These are phyloP conservation scores for Raffaelea arxii DNA, from an alignment of 2,329 filamentous ascomycete genomes.

Conservation along the genomic window DNA sequence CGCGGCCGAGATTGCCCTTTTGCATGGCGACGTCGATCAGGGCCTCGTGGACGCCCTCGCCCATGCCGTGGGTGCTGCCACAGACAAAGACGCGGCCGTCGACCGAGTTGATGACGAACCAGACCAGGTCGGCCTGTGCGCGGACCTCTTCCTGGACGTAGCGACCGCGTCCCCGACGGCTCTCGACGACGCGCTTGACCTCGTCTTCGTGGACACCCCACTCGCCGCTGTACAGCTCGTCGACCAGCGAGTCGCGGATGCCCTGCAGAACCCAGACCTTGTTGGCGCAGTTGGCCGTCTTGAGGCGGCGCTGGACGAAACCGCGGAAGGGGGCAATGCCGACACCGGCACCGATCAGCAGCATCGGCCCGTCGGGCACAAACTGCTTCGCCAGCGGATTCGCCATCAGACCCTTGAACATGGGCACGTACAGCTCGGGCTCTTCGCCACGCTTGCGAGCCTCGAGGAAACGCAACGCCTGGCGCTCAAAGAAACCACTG, in stretches of 20 bases:
- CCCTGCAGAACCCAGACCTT: conserved; percentile 97
- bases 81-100: conserved; percentile 96
- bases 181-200: conserved; percentile 74
- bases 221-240: conserved; percentile 94
- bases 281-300: conserved; percentile 92
- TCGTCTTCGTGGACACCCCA: conserved; percentile 89
- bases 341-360: conserved; percentile 91
- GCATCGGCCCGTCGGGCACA: conserved; percentile 89
- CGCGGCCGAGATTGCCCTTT: conserved; percentile 75
- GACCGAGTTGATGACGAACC: conserved; percentile 94
- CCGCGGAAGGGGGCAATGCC: conserved; percentile 96
- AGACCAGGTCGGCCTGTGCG: conserved; percentile 89
- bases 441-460: conserved; percentile 52
- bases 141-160: conserved; percentile 96
- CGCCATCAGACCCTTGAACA: conserved; percentile 98
- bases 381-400: conserved; percentile 92
- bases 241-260: conserved; percentile 84
- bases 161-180: conserved; percentile 64
- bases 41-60: conserved; percentile 84
- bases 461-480: conserved; percentile 63
- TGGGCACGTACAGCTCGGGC: conserved; percentile 68
- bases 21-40: conserved; percentile 85
- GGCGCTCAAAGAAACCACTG: conserved; percentile 85
- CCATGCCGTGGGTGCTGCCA: conserved; percentile 92
- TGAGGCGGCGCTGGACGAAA: conserved; percentile 87